Evolutionary conservation across 2,329 filamentous ascomycete genomes (phyloP).

Genomic region (Byssothecium circinans): DNA sequence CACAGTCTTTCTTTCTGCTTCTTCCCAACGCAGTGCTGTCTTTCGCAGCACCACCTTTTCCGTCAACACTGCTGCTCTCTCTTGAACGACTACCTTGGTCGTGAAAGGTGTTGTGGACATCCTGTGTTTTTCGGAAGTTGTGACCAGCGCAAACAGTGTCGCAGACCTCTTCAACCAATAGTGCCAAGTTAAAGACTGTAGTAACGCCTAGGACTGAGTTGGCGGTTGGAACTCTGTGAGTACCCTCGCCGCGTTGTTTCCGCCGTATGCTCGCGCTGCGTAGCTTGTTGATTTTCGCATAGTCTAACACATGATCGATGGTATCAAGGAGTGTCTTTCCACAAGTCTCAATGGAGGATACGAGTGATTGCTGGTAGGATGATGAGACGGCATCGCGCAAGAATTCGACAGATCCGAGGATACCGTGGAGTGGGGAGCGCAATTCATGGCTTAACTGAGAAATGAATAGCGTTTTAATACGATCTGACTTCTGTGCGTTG

Average conservation of each 20-base stretch:
- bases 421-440: conserved; percentile 62
- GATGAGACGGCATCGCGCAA: conserved; percentile 32
- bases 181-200: conserved; percentile 32
- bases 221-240: conserved; percentile 25
- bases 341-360: conserved; percentile 40
- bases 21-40: conserved; percentile 8
- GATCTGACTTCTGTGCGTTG: conserved; percentile 34
- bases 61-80: conserved; percentile 18
- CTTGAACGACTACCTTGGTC: conserved; percentile 22
- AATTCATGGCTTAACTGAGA: conserved; percentile 51
- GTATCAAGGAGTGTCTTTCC: conserved; percentile 45
- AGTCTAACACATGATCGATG: conserved; percentile 44
- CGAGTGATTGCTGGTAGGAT: conserved; percentile 46
- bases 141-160: conserved; percentile 59
- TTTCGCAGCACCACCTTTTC: conserved; percentile 4
- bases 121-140: conserved; percentile 40
- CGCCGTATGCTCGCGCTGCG: conserved; percentile 22
- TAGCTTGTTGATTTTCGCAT: conserved; percentile 42
- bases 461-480: conserved; percentile 46
- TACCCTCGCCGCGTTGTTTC: conserved; percentile 18
- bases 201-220: conserved; percentile 36
- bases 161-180: conserved; percentile 54
- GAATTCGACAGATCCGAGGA: conserved; percentile 51
- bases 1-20: conserved; percentile 20
- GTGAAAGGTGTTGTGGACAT: conserved; percentile 24